Base-by-base conservation (phyloP, 2,329 filamentous ascomycete genomes). In the Arachnomyces sp. region DNA sequence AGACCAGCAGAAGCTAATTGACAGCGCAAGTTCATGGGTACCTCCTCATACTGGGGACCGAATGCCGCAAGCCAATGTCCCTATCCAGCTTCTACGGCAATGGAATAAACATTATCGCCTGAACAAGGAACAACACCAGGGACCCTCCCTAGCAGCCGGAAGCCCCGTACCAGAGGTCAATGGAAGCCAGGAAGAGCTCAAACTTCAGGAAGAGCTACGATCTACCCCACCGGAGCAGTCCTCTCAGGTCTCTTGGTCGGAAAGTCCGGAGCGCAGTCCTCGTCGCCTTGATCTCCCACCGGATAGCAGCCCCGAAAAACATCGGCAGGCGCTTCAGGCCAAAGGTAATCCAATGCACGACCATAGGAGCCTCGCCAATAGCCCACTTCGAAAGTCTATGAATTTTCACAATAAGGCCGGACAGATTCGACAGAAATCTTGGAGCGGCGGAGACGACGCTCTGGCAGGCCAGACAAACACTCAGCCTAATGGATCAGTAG, bases 1-100 rank as follows among this genome's bases (percentile, higher is more conserved):
- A 17, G 63, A 72, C 12, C 78, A 82, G 48, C 52, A 56, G 32
- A 49, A 60, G 7, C 58, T 81, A 4, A 56, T 82, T 1, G 63
- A 69, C 4, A 53, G 62, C 8, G 44, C 58, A 4, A 61, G 68
- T 12, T 72, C 52, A 40, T 63, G 59, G 63, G 48, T 65, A 38
- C 61, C 62, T 29, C 54, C 60, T n/a, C 43, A 47, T n/a, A 35
- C 54, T 2, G 59, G 60, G 11, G 44, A 51, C 11, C 40, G 40
- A 11, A 35, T 42, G 28, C 55, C 56, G 14, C 51, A 50, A 21
- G 57, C 54, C 3, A 53, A 62, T 48, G 61, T 65, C 18, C 64
- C 64, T 2, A 51, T 59, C 36, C 32, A 33, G 12, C 52, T 66
- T 14, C 43, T 67, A 13, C 41, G 46, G n/a, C 40, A 55, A 43